phyloP scores from a whole-genome alignment of 179 eudicot genomes.

The Spinacia oleracea region DNA sequence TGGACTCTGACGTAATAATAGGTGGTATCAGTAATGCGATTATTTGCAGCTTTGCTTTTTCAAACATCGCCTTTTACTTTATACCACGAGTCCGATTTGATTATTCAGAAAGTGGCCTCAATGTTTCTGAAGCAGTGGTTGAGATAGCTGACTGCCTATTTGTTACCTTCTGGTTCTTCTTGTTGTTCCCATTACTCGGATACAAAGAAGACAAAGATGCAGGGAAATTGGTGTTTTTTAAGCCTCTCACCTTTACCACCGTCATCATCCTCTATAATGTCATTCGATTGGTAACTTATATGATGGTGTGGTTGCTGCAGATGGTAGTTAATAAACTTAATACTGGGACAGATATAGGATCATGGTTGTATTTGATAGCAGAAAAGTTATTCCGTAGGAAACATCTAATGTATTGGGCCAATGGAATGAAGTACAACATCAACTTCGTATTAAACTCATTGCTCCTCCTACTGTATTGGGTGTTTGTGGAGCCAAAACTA shows the following conservation, averaged over 20 bases:
- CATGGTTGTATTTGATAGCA: too few relatives aligned
- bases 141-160: conserved; percentile 9
- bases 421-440: conserved; percentile 7
- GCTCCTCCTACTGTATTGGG: background rate
- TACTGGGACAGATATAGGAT: background rate
- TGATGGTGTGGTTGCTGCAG: conserved; percentile 5
- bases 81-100: conserved; percentile 13
- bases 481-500: background rate
- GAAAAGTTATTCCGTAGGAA: too few relatives aligned
- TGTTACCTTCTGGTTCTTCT: too few relatives aligned
- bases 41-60: background rate
- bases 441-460: background rate
- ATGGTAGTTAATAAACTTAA: background rate
- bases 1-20: too few relatives aligned
- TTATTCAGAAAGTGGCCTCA: background rate
- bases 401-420: conserved; percentile 17
- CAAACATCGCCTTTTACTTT: background rate
- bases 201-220: too few relatives aligned
- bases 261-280: conserved; percentile 6
- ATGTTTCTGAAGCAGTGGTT: background rate
- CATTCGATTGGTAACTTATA: conserved; percentile 5
- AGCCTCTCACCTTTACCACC: too few relatives aligned
- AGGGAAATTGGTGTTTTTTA: too few relatives aligned
- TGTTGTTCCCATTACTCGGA: too few relatives aligned
- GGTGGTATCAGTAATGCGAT: too few relatives aligned